phyloP scores from a whole-genome alignment of 768 basidiomycete species.

The Auricularia auricula-judae region DNA sequence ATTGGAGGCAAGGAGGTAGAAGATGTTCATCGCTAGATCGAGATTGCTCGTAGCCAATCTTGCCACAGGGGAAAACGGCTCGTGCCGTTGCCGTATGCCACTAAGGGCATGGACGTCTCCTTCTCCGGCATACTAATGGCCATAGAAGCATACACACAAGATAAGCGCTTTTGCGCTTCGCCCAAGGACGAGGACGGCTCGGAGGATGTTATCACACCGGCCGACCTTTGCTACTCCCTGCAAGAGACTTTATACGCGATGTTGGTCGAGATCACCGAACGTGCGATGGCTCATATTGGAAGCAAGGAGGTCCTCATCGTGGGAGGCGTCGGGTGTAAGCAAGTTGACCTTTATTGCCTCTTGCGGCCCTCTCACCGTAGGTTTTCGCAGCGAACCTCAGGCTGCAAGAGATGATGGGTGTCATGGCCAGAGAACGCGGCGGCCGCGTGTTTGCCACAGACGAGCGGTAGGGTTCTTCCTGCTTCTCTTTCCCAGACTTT shows the following conservation, averaged over 20 bases:
- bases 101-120: slow-evolving; percentile 97
- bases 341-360: not conserved
- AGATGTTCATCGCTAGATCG: slow-evolving; percentile 8
- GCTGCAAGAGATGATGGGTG: slow-evolving; percentile 97
- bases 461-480: slow-evolving; percentile 51
- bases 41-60: not conserved
- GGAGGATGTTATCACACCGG: slow-evolving; percentile 74
- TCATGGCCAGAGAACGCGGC: slow-evolving; percentile 86
- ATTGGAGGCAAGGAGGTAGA: slow-evolving; percentile 81
- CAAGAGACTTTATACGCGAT: slow-evolving; percentile 97
- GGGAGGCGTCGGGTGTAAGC: slow-evolving; percentile 98
- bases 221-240: slow-evolving; percentile 93
- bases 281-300: slow-evolving; percentile 98
- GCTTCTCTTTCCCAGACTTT: not conserved
- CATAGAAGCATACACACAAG: slow-evolving; percentile 75
- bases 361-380: not conserved
- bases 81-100: slow-evolving; percentile 81
- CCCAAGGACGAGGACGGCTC: slow-evolving; percentile 21
- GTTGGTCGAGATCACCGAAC: slow-evolving; percentile 97
- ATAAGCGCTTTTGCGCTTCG: slow-evolving; percentile 58
- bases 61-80: slow-evolving; percentile 66
- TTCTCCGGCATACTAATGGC: slow-evolving; percentile 90
- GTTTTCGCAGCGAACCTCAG: slow-evolving; percentile 65
- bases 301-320: slow-evolving; percentile 95
- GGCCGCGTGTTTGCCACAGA: slow-evolving; percentile 92